Evolutionary conservation across 768 basidiomycete genomes (phyloP).

Genomic region (Chalciporus sphaerocephalus): DNA sequence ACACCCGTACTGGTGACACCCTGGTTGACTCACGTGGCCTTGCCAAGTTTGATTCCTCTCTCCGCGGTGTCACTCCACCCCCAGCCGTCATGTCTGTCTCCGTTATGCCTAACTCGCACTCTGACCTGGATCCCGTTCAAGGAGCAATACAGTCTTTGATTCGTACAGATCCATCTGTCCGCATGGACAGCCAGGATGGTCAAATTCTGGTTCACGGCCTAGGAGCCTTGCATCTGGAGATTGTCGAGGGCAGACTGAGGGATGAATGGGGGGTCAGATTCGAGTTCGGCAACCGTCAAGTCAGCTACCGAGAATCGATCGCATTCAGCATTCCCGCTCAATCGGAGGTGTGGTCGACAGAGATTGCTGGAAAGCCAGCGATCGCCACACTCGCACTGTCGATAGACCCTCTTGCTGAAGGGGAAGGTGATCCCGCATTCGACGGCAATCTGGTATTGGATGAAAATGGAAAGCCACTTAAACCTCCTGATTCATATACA

Average conservation of each 20-base stretch:
- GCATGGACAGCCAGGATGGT: conserved; percentile 75
- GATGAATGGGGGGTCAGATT: conserved; percentile 79
- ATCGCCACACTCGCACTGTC: conserved; percentile 51
- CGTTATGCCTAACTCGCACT: conserved; percentile 73
- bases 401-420: conserved; percentile 49
- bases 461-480: conserved; percentile 46
- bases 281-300: conserved; percentile 71
- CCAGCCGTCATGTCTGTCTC: conserved; percentile 84
- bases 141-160: conserved; percentile 65
- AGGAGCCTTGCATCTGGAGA: conserved; percentile 85
- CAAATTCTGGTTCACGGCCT: conserved; percentile 82
- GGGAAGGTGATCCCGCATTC: conserved; percentile 69
- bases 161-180: conserved; percentile 88
- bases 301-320: conserved; percentile 71
- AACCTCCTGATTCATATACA: conserved; percentile 47
- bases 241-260: conserved; percentile 72
- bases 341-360: conserved; percentile 55
- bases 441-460: conserved; percentile 73
- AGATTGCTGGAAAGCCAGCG: conserved; percentile 54
- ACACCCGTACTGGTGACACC: conserved; percentile 86
- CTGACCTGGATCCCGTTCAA: conserved; percentile 74
- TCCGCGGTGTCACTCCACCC: conserved; percentile 68
- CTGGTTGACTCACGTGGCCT: conserved; percentile 52
- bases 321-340: conserved; percentile 23
- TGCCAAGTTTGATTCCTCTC: conserved; percentile 31